phyloP scores from a whole-genome alignment of 1,284 basidiomycete genomes.

The Boletus mariae region DNA sequence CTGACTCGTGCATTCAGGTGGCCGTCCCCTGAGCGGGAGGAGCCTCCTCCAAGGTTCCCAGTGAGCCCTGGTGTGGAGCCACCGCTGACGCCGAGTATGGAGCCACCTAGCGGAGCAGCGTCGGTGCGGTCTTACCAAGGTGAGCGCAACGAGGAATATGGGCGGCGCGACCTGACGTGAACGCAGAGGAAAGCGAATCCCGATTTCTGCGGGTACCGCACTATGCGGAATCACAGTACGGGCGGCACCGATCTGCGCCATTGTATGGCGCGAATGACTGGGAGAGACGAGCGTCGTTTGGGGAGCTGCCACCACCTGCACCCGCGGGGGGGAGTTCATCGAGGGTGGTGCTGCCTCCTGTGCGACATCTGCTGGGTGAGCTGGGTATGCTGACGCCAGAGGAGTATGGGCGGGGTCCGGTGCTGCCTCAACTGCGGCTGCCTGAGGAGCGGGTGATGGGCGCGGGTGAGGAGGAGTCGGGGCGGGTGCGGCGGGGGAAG shows the following conservation, averaged over 20 bases:
- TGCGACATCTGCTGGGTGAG: constrained; percentile 26
- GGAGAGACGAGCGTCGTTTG: constrained; percentile 25
- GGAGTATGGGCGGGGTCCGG: constrained; percentile 21
- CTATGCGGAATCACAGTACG: constrained; percentile 18
- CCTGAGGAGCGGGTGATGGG: constrained; percentile 18
- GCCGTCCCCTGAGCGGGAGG: constrained; percentile 23
- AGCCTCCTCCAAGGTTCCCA: constrained; percentile 10
- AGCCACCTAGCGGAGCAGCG: constrained; percentile 5
- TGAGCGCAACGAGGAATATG: constrained; percentile 11
- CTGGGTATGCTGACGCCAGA: constrained; percentile 21
- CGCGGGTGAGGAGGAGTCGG: constrained; percentile 14
- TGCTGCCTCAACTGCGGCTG: constrained; percentile 30
- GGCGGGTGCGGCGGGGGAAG: constrained; percentile 15
- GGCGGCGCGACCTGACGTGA: constrained; percentile 10
- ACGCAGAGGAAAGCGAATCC: constrained; percentile 18
- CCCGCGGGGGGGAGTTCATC: constrained; percentile 19
- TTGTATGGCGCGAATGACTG: constrained; percentile 26
- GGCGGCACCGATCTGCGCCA: constrained; percentile 28
- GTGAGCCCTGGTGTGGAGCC: constrained; percentile 9
- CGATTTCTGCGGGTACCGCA: constrained; percentile 18
- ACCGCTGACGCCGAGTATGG: constrained; percentile 17
- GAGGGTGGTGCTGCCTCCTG: constrained; percentile 29
- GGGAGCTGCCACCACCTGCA: constrained; percentile 10
- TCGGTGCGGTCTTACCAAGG: constrained; percentile 18
- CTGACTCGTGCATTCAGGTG: constrained; percentile 26